Conservation (phyloP, 1,284 basidiomycete genomes). For the Ceratobasidium sp. region DNA sequence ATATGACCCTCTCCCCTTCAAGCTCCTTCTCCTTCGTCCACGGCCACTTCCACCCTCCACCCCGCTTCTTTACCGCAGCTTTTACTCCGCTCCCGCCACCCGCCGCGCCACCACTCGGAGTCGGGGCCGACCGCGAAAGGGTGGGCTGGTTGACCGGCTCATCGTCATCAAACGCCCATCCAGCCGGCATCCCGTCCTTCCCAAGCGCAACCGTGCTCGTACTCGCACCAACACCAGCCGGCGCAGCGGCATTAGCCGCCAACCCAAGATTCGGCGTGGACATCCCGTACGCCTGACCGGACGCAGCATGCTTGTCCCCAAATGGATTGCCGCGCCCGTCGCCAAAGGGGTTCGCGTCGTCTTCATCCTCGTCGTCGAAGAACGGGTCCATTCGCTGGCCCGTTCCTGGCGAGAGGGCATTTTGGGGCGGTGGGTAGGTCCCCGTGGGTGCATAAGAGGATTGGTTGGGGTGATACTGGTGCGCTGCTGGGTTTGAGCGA, state of each 20-base stretch:
- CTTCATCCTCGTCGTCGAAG: conserved; percentile 49
- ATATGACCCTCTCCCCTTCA: conserved; percentile 74
- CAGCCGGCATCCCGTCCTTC: conserved; percentile 42
- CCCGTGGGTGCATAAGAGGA: conserved; percentile 24
- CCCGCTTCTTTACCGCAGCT: conserved; percentile 34
- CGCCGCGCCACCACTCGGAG: neutral
- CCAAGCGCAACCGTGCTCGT: conserved; percentile 41
- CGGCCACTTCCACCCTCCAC: conserved; percentile 71
- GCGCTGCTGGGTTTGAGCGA: conserved; percentile 47
- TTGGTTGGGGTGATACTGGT: conserved; percentile 26
- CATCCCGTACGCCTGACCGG: conserved; percentile 37
- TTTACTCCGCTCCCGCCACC: conserved; percentile 20
- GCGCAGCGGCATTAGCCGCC: conserved; percentile 45
- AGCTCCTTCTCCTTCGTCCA: conserved; percentile 72
- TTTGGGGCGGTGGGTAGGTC: conserved; percentile 44
- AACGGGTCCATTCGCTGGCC: conserved; percentile 48
- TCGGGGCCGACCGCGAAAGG: conserved; percentile 17
- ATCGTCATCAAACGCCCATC: conserved; percentile 49
- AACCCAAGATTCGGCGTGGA: conserved; percentile 47
- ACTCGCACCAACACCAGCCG: conserved; percentile 45
- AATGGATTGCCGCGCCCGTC: conserved; percentile 42
- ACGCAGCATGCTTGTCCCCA: conserved; percentile 35
- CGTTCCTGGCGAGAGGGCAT: conserved; percentile 30
- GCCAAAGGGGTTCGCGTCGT: conserved; percentile 43
- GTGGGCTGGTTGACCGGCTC: conserved; percentile 44